Evolutionary conservation across 768 basidiomycete species (phyloP).

Genomic region (Megacollybia marginata): DNA sequence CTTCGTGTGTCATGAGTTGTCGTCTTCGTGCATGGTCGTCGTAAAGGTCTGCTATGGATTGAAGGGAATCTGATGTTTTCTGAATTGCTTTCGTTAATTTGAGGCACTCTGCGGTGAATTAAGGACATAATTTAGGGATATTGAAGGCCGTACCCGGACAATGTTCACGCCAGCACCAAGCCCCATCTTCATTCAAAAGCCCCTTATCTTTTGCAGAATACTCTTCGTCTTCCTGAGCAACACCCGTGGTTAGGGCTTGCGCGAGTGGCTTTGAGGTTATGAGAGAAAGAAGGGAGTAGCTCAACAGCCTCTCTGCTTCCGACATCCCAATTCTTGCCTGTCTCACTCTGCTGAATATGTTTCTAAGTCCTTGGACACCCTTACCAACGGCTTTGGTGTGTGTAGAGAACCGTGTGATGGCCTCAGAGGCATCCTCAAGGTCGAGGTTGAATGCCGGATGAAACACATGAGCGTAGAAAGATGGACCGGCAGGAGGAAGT

Average conservation of each 20-base stretch:
- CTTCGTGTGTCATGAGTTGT: slow-evolving; percentile 69
- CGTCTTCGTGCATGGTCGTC: slow-evolving; percentile 73
- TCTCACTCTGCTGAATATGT: slow-evolving; percentile 52
- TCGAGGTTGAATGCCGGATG: slow-evolving; percentile 86
- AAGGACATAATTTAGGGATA: neutral
- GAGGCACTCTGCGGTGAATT: slow-evolving; percentile 51
- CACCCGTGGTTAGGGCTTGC: slow-evolving; percentile 37
- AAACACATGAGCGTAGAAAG: slow-evolving; percentile 73
- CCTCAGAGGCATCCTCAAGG: slow-evolving; percentile 55
- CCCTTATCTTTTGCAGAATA: slow-evolving; percentile 38
- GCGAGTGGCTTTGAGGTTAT: slow-evolving; percentile 63
- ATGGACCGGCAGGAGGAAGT: slow-evolving; percentile 60
- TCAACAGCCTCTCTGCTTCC: slow-evolving; percentile 64
- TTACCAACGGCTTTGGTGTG: slow-evolving; percentile 62
- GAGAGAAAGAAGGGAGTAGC: slow-evolving; percentile 66
- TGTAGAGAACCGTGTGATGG: slow-evolving; percentile 52
- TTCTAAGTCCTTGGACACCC: slow-evolving; percentile 61
- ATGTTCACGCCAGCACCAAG: slow-evolving; percentile 83
- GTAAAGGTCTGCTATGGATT: slow-evolving; percentile 69
- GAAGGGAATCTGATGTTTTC: slow-evolving; percentile 64
- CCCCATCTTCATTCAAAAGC: slow-evolving; percentile 61
- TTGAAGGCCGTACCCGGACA: slow-evolving; percentile 46
- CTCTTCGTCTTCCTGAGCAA: slow-evolving; percentile 42
- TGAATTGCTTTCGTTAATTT: slow-evolving; percentile 73
- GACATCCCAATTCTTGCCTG: slow-evolving; percentile 73